Evolutionary conservation across 2,329 filamentous ascomycete genomes (phyloP).

Genomic region (Colletotrichum sp.): DNA sequence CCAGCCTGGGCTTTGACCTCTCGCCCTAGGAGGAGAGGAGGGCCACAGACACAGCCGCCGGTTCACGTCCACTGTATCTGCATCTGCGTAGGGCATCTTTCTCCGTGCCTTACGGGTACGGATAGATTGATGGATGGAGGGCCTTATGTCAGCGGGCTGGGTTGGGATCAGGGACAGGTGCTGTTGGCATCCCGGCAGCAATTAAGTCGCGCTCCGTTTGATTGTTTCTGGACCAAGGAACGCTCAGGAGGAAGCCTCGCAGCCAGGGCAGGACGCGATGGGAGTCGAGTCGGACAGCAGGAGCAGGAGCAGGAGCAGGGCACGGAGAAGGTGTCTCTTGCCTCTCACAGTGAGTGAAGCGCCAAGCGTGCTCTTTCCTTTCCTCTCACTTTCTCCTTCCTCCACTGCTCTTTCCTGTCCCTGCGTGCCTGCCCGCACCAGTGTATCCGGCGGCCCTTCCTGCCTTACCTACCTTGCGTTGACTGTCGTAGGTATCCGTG

Average conservation of each 20-base stretch:
- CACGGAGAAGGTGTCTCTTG: not conserved
- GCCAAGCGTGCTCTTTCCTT: not conserved
- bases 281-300: not conserved
- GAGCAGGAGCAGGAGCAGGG: not conserved
- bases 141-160: not conserved
- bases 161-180: not conserved
- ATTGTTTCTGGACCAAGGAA: not conserved
- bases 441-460: not conserved
- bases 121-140: not conserved
- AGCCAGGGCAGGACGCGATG: not conserved
- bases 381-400: not conserved
- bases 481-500: not conserved
- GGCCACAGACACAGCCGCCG: not conserved
- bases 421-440: not conserved
- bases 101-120: not conserved
- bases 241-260: not conserved
- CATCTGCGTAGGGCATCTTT: not conserved
- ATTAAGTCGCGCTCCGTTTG: not conserved
- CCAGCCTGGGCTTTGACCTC: not conserved
- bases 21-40: not conserved
- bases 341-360: not conserved
- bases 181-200: not conserved
- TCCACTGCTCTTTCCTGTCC: not conserved
- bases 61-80: not conserved
- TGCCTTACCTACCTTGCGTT: not conserved